Conservation (phyloP, 116 monocot genomes). For the Cymodocea nodosa region DNA sequence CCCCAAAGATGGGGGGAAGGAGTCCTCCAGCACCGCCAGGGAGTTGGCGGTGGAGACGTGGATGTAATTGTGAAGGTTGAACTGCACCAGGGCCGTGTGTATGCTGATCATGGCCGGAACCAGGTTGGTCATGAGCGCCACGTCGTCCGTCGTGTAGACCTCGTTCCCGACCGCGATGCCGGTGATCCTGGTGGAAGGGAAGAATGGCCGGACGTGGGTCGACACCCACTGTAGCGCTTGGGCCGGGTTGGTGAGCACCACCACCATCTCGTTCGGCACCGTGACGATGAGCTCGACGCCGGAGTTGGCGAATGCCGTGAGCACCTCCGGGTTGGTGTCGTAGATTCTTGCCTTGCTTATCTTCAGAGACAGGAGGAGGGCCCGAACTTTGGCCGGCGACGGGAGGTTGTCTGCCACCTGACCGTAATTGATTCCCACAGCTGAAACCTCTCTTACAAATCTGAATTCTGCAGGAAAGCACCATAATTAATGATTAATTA, state of each 20-base stretch:
- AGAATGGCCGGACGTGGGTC: slow-evolving; percentile 14
- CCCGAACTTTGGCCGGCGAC: slow-evolving; percentile 37
- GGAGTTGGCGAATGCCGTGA: slow-evolving; percentile 73
- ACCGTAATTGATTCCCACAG: slow-evolving; percentile 24
- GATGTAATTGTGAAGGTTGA: slow-evolving; percentile 14
- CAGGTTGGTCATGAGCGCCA: slow-evolving; percentile 13
- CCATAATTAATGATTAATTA: neutral
- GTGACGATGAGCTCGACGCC: slow-evolving; percentile 65
- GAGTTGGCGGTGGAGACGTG: slow-evolving; percentile 27
- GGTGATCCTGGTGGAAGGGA: slow-evolving; percentile 13
- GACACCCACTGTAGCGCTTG: slow-evolving; percentile 35
- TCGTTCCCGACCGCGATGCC: slow-evolving; percentile 32
- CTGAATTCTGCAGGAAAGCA: slow-evolving; percentile 6
- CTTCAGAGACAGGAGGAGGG: slow-evolving; percentile 41
- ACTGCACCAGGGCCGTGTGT: slow-evolving; percentile 16
- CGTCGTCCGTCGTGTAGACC: slow-evolving; percentile 19
- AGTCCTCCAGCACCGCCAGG: slow-evolving; percentile 19
- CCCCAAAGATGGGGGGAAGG: slow-evolving; percentile 32
- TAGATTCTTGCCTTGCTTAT: slow-evolving; percentile 66
- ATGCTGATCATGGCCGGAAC: slow-evolving; percentile 23
- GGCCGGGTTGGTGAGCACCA: slow-evolving; percentile 29
- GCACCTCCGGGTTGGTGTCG: slow-evolving; percentile 72
- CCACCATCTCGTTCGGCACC: slow-evolving; percentile 50
- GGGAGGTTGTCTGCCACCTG: slow-evolving; percentile 92
- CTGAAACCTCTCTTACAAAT: neutral